Base-by-base conservation (phyloP, 1,284 basidiomycete genomes). In the Fomitopsis pinicola region DNA sequence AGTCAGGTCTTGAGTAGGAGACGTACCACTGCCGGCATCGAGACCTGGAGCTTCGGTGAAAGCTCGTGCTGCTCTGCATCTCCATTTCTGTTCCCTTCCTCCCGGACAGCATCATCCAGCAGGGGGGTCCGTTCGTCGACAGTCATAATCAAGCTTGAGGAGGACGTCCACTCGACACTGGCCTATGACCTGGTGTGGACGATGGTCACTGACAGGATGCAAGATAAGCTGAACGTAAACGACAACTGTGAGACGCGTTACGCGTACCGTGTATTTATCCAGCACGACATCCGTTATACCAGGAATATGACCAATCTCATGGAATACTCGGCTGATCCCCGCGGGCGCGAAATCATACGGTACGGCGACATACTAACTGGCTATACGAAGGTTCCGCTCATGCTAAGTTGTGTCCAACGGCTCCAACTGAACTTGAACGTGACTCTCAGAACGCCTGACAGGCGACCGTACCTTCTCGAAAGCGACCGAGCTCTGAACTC, bases 11-110 rank as follows among this genome's bases (percentile, higher is more conserved):
- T 45, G 33, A n/a, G n/a, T 42, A 17, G 19, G 28, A n/a, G 3
- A 62, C 67, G 60, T 54, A 68, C 67, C 58, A 68, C 64, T 12
- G 66, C 62, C 3, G 63, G 42, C 8, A 68, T 38, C 2, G 66
- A 67, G 1, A 61, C 62, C 15, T 54, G 58, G 1, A 64, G 63
- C 50, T 67, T 67, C 19, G 55, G 48, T 14, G n/a, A 30, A 10
- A 35, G 55, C 17, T 54, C 50, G 46, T 56, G 57, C 12, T 63
- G 59, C 3, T 59, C 35, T 19, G 28, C 33, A n/a, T 50, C 30
- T 28, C 45, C 19, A n/a, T n/a, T 35, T 17, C 46, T 26, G 28
- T 19, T 14, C 14, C 28, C 17, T 26, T 33, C 50, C 38, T 52
- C 50, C 40, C 40, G 55, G 12, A 42, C 52, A 22, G 55, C 59